These are phyloP conservation scores for Glebionis coronaria DNA, from an alignment of 129 eudicot species.

Conservation along the genomic window DNA sequence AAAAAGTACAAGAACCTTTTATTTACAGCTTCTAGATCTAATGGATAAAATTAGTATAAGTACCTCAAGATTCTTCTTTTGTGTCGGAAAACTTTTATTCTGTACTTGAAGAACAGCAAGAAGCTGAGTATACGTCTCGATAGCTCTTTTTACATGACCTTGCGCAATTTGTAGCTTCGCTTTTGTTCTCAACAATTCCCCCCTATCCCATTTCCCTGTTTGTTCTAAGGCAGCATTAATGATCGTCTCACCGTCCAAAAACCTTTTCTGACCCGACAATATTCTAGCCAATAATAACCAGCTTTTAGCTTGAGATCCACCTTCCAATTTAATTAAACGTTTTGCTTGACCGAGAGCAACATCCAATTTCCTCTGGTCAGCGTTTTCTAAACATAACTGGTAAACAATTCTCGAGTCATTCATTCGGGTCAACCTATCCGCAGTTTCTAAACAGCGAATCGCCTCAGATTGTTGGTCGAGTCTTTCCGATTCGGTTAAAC, in stretches of 20 bases:
- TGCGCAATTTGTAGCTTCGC: conserved; percentile 81
- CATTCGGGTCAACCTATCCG: conserved; percentile 57
- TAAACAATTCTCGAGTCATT: conserved; percentile 46
- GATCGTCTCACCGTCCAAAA: conserved; percentile 54
- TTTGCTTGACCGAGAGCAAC: conserved; percentile 63
- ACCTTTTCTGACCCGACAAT: conserved; percentile 73
- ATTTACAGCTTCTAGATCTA: neutral
- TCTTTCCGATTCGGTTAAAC: conserved; percentile 55
- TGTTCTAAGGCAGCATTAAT: conserved; percentile 80
- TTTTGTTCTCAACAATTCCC: conserved; percentile 64
- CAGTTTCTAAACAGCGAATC: conserved; percentile 49
- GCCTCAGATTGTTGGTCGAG: conserved; percentile 53
- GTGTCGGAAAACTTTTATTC: conserved; percentile 58
- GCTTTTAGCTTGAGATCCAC: conserved; percentile 53
- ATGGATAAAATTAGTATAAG: neutral
- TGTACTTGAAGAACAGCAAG: conserved; percentile 80
- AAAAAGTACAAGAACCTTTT: no score
- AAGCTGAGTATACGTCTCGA: conserved; percentile 72
- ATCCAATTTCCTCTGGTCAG: conserved; percentile 79
- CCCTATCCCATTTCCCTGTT: conserved; percentile 81
- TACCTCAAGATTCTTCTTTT: conserved; percentile 46
- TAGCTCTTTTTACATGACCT: conserved; percentile 64
- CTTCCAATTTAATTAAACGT: conserved; percentile 53
- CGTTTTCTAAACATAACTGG: conserved; percentile 64
- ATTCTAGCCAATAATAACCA: conserved; percentile 69